A percentile compares a stretch with the other conserved stretches of the same genome.
Evolutionary conservation across 106 monocot species (phyloP).

Genomic region (Chionographis japonica): DNA sequence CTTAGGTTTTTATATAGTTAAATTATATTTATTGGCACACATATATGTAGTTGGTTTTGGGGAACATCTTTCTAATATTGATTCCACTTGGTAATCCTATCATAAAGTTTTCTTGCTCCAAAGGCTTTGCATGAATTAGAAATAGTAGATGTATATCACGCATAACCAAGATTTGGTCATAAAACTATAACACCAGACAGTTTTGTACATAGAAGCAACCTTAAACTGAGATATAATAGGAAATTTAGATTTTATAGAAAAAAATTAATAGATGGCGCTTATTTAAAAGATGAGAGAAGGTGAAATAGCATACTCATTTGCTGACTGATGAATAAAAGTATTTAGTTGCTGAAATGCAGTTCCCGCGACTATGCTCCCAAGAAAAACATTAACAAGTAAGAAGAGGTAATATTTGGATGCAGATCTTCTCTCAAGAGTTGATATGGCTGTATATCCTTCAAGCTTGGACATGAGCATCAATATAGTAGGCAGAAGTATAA

Average conservation of each 20-base stretch:
- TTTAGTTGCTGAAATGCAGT: conserved; percentile 81
- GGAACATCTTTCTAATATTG: too few species aligned
- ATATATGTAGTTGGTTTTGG: too few species aligned
- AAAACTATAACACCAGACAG: too few species aligned
- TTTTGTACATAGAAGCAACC: too few species aligned
- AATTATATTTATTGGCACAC: too few species aligned
- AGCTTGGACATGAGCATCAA: conserved; percentile 94
- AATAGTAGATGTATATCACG: too few species aligned
- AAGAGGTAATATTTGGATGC: conserved; percentile 87
- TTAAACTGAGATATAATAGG: too few species aligned
- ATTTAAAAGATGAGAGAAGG: neutral
- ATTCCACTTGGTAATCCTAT: too few species aligned
- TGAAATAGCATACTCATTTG: conserved; percentile 52
- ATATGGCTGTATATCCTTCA: conserved; percentile 63
- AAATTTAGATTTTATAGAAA: neutral
- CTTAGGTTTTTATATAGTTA: too few species aligned
- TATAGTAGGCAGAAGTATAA: conserved; percentile 80
- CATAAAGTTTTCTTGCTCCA: too few species aligned
- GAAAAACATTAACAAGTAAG: conserved; percentile 80
- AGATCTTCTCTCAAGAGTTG: conserved; percentile 73
- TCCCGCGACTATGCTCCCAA: conserved; percentile 75
- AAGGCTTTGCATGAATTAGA: too few species aligned
- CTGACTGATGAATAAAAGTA: conserved; percentile 62
- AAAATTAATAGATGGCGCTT: neutral
- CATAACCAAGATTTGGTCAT: too few species aligned